A percentile compares a stretch with the other conserved stretches of the same genome.
These are phyloP conservation scores for Leishmania tarentolae DNA, from an alignment of 208 protist genomes.

Conservation along the genomic window DNA sequence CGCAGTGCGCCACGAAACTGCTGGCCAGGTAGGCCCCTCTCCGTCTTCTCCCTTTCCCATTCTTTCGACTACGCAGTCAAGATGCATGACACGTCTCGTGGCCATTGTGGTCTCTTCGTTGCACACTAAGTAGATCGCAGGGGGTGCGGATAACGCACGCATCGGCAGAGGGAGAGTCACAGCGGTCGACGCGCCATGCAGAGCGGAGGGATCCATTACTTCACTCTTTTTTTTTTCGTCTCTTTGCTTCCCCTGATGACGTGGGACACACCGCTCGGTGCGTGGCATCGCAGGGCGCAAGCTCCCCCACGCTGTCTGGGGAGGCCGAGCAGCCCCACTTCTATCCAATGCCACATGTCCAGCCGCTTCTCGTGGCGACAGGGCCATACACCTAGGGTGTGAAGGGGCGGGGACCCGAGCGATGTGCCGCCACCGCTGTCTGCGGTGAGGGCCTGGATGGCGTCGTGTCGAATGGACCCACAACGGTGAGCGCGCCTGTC, in stretches of 20 bases:
- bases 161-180: not conserved
- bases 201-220: not conserved
- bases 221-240: constrained; percentile 10
- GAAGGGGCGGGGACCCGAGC: too few species aligned
- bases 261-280: not conserved
- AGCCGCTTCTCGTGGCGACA: not conserved
- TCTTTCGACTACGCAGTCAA: not conserved
- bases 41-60: not conserved
- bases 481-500: not conserved
- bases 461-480: not conserved
- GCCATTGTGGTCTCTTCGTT: not conserved
- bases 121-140: not conserved
- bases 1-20: not conserved
- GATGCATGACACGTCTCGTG: not conserved
- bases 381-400: not conserved
- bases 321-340: not conserved
- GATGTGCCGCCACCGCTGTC: not conserved
- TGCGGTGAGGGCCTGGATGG: not conserved
- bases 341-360: not conserved
- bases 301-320: not conserved
- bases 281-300: not conserved
- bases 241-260: not conserved
- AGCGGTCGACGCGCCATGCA: not conserved
- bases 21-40: not conserved
- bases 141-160: not conserved